Evolutionary conservation across 2,329 filamentous ascomycete species (phyloP).

Genomic region (Fusarium keratoplasticum): DNA sequence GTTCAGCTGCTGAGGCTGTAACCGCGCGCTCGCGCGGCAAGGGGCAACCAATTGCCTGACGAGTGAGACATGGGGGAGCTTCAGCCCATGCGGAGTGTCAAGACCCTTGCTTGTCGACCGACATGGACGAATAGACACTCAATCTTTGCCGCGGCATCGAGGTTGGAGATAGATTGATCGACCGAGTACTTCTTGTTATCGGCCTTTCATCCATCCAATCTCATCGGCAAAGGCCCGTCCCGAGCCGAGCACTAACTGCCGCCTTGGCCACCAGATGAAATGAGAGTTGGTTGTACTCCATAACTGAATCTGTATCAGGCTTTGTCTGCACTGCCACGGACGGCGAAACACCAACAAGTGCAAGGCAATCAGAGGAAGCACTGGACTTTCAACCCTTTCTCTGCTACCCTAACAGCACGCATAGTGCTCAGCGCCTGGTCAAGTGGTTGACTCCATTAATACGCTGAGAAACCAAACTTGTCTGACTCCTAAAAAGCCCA

Average conservation of each 20-base stretch:
- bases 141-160: neutral
- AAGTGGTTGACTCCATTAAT: neutral
- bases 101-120: slow-evolving; percentile 15
- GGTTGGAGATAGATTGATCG: neutral
- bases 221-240: neutral
- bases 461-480: neutral
- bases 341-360: neutral
- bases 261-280: neutral
- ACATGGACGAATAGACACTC: neutral
- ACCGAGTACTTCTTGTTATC: neutral
- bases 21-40: neutral
- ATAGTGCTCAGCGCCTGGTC: neutral
- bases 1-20: neutral
- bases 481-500: neutral
- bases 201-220: neutral
- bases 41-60: slow-evolving; percentile 17
- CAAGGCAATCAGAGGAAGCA: neutral
- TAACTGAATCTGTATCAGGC: neutral
- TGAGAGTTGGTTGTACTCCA: neutral
- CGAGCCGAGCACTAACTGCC: neutral
- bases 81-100: neutral
- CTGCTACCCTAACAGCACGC: neutral
- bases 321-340: neutral
- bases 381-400: neutral
- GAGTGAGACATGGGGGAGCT: slow-evolving; percentile 23